Conservation (phyloP, 441 rosid species). For the Croton setiger region DNA sequence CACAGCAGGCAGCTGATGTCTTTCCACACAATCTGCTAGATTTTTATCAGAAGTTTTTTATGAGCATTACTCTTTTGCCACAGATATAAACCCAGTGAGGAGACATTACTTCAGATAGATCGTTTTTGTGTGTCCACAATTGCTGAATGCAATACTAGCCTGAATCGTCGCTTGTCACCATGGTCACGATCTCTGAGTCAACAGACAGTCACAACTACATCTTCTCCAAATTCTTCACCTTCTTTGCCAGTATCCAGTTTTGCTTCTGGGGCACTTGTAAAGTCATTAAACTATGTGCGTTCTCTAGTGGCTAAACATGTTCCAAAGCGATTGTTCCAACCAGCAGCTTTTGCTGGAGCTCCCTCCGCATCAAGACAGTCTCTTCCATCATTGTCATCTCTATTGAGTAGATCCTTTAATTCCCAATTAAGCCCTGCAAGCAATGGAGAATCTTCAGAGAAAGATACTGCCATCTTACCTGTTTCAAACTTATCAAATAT, state of each 20-base stretch:
- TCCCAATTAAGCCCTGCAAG: slow-evolving; percentile 71
- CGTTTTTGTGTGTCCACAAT: slow-evolving; percentile 75
- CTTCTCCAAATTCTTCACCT: slow-evolving; percentile 52
- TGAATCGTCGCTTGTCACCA: slow-evolving; percentile 48
- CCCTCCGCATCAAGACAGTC: slow-evolving; percentile 70
- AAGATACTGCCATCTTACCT: slow-evolving; percentile 55
- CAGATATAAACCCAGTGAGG: slow-evolving; percentile 98
- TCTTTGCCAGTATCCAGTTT: slow-evolving; percentile 79
- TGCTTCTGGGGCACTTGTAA: slow-evolving; percentile 82
- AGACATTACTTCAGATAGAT: slow-evolving; percentile 85
- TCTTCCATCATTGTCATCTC: slow-evolving; percentile 75
- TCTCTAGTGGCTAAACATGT: slow-evolving; percentile 85
- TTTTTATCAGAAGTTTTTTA: slow-evolving; percentile 19
- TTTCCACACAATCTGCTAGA: slow-evolving; percentile 10
- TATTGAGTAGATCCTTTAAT: slow-evolving; percentile 85
- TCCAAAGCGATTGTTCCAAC: slow-evolving; percentile 85
- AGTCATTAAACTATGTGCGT: slow-evolving; percentile 93
- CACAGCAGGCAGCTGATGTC: neutral
- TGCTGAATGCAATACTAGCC: slow-evolving; percentile 69
- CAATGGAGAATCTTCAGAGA: slow-evolving; percentile 65
- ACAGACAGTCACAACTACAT: slow-evolving; percentile 37
- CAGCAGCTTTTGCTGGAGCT: slow-evolving; percentile 86
- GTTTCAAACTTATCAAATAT: slow-evolving; percentile 64
- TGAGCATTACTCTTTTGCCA: slow-evolving; percentile 27
- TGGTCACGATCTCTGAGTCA: slow-evolving; percentile 49